Base-by-base conservation (phyloP, 1,139 yeast genomes). In the Wickerhamomyces sp. region DNA sequence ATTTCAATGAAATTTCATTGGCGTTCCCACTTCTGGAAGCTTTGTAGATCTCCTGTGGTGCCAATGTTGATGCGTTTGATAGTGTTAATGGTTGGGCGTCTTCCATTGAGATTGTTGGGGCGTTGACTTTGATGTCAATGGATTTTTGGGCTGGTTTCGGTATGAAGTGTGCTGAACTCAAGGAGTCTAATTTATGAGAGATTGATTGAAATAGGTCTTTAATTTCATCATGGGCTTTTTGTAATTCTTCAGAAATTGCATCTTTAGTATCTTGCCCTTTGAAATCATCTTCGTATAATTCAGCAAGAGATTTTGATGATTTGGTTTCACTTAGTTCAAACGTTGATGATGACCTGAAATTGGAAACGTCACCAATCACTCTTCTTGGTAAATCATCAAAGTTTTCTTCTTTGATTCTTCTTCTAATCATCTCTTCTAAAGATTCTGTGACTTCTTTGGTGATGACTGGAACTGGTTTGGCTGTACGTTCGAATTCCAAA, bases 31-130 rank as follows among this genome's bases (percentile, higher is more conserved):
- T 66, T 34, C 75, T 72, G 42, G 73, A 76, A 27, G 84, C 73
- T 60, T 75, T 79, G 67, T 84, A 93, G n/a, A 93, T 75, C 68
- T 93, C 99, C 67, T 93, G 99, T 37, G 99, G 99, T 2, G 99
- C 99, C 58, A 93, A 73, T 43, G 86, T 78, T n/a, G 84, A 71
- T 29, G 83, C 88, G 33, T 78, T 69, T 2, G 94, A 78, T 68
- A 87, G 75, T 39, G 91, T 83, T 46, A 88, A 73, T 40, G 99
- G 99, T 67, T 91, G 98, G 1, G 97, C 94, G 61, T 93, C 99
- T 67, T 93, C 99, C 96, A 91, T 88, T 7, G 84, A 63, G 44
- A 93, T 84, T 2, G 96, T 78, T 2, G 96, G 83, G 0, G 87
- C 76, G 52, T 84, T 81, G 36, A 91, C 89, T 61, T 84, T 89